Conservation (phyloP, 2,329 filamentous ascomycete genomes). For the Alternaria sp. region DNA sequence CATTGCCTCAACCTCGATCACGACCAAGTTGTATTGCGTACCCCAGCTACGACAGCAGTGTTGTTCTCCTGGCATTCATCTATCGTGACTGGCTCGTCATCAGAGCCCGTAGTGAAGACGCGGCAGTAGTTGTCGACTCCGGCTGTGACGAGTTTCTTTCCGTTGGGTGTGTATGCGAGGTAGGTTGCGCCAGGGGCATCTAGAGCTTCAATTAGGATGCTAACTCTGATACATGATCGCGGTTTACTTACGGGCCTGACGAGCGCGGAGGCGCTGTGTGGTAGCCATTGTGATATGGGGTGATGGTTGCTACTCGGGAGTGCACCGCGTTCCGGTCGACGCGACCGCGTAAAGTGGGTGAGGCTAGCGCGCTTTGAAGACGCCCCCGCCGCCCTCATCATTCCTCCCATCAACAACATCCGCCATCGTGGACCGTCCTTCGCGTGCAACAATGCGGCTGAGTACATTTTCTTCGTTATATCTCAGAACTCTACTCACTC, state of each 20-base stretch:
- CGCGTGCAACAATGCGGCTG: not conserved
- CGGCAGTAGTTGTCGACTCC: constrained; percentile 94
- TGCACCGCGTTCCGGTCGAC: constrained; percentile 7
- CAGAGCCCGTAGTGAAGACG: constrained; percentile 87
- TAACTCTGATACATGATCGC: not conserved
- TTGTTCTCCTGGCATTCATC: constrained; percentile 92
- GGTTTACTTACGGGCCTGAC: constrained; percentile 41
- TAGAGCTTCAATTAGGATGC: constrained; percentile 37
- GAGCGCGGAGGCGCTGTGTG: constrained; percentile 30
- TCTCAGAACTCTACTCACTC: not conserved
- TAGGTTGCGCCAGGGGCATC: constrained; percentile 87
- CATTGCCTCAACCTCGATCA: not conserved
- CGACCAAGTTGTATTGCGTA: constrained; percentile 41
- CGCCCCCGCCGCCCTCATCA: constrained; percentile 1
- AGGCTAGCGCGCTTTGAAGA: constrained; percentile 10
- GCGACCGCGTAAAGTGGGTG: constrained; percentile 17
- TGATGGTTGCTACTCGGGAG: constrained; percentile 5
- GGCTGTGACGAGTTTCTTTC: constrained; percentile 84
- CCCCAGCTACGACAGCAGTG: constrained; percentile 74
- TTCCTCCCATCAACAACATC: not conserved
- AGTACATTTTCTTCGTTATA: not conserved
- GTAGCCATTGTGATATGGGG: constrained; percentile 15
- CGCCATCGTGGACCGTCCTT: not conserved
- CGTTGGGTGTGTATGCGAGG: constrained; percentile 88
- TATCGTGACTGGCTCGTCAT: constrained; percentile 90